Percentiles rank a stretch among this genome's conserved stretches.
phyloP scores from a whole-genome alignment of 176 grass and related monocot species.

The Musa schizocarpa region DNA sequence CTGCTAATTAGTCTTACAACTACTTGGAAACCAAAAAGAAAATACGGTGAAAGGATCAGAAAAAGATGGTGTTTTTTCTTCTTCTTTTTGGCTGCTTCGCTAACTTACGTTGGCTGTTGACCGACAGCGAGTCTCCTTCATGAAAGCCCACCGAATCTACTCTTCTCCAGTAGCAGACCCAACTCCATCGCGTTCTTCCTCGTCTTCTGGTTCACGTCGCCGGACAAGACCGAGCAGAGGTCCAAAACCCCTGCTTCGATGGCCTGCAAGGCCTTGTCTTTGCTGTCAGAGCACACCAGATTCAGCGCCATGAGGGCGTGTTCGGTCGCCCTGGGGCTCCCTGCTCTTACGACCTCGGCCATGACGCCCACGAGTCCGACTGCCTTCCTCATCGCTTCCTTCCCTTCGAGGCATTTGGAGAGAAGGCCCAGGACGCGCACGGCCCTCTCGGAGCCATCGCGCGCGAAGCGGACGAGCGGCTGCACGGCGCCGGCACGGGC shows the following conservation, averaged over 20 bases:
- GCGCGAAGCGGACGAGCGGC: slow-evolving; percentile 49
- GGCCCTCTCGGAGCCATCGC: slow-evolving; percentile 64
- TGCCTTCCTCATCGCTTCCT: slow-evolving; percentile 48
- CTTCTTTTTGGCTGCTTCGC: neutral
- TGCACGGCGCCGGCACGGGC: slow-evolving; percentile 42
- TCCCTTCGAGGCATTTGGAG: slow-evolving; percentile 65
- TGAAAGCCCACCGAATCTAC: slow-evolving; percentile 20
- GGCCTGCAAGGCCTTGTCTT: slow-evolving; percentile 43
- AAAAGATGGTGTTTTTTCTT: slow-evolving; percentile 4
- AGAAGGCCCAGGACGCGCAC: slow-evolving; percentile 77
- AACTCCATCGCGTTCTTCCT: slow-evolving; percentile 62
- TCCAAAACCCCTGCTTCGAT: slow-evolving; percentile 65
- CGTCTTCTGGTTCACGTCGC: slow-evolving; percentile 67
- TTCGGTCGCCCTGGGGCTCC: slow-evolving; percentile 51
- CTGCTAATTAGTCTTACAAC: slow-evolving; percentile 9
- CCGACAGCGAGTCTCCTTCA: neutral
- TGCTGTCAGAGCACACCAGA: slow-evolving; percentile 53
- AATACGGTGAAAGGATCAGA: slow-evolving; percentile 37
- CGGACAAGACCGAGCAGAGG: slow-evolving; percentile 45
- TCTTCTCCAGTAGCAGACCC: slow-evolving; percentile 50
- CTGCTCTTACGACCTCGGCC: slow-evolving; percentile 26
- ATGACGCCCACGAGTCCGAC: slow-evolving; percentile 42
- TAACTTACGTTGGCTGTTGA: neutral
- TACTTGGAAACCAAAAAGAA: slow-evolving; percentile 16
- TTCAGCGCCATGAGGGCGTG: slow-evolving; percentile 59